phyloP scores from a whole-genome alignment of 352 stramenopile species.

The Aphanomyces invadans region DNA sequence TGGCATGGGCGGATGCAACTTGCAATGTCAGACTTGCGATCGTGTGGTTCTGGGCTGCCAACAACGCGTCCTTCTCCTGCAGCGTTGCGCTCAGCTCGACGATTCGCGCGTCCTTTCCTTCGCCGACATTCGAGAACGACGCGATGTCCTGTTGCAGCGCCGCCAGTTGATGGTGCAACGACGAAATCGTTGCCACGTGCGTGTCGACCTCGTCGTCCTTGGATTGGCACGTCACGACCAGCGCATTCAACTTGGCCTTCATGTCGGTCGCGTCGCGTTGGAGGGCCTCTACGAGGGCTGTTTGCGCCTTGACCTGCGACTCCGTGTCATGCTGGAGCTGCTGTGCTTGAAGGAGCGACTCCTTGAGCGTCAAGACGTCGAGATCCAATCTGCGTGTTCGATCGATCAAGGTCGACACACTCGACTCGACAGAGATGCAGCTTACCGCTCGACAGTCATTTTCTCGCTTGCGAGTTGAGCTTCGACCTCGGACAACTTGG shows the following conservation, averaged over 20 bases:
- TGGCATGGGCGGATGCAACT: conserved; percentile 37
- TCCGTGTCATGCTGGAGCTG: conserved; percentile 7
- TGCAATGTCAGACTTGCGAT: conserved; percentile 23
- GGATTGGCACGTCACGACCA: not conserved
- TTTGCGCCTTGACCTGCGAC: not conserved
- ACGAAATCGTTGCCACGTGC: not conserved
- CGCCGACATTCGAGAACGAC: not conserved
- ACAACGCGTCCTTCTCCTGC: not conserved
- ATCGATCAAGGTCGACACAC: too few species aligned
- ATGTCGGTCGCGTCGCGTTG: conserved; percentile 7
- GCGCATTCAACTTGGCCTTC: conserved; percentile 18
- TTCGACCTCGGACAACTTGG: conserved; percentile 8
- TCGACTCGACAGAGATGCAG: not conserved
- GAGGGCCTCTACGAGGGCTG: not conserved
- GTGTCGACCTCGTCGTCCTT: conserved; percentile 3
- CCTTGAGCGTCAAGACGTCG: conserved; percentile 21
- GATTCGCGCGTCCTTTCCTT: not conserved
- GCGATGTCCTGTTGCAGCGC: not conserved
- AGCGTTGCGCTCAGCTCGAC: not conserved
- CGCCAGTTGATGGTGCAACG: not conserved
- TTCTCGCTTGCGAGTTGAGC: conserved; percentile 11
- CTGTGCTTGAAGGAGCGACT: conserved; percentile 14
- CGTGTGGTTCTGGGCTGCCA: not conserved
- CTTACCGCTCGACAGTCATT: conserved; percentile 25
- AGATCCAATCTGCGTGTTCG: conserved; percentile 7